Evolutionary conservation across 2,329 filamentous ascomycete species (phyloP), one percentile per base, ranked within the genome.

Genomic region (Nigrospora oryzae): DNA sequence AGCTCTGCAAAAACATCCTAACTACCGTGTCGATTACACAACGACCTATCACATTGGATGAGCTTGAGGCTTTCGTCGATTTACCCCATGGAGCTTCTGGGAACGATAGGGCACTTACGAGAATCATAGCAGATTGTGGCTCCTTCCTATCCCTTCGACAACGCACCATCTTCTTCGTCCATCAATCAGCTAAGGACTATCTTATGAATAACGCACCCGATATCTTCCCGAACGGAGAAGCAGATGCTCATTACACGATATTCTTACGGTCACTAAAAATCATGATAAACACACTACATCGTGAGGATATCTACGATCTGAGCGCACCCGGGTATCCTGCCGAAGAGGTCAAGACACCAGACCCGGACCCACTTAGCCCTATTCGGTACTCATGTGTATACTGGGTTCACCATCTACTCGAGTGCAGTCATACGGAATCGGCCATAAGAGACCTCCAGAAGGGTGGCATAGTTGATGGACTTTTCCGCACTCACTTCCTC

Each of bases 101-200:
- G 14, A 11, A 19, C 16, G 42, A 52, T 7, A 40, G 44, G 1
- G 4, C 23, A 6, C 14, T 65, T 5, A 14, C 40, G 30, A 45
- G 62, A 5, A 51, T 68, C 8, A 53, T 71, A 11, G 32, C 46
- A 2, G 14, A 45, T 4, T 72, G 64, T 47, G 63, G 65, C 15
- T 73, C 64, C 7, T 68, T 71, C 42, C 51, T 72, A 0, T 65
- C 56, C 2, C 13, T 66, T 32, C 54, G 53, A 34, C 41, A 63
- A 1, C 46, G 35, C 2, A 48, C 30, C 1, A 38, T 71, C 7
- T 62, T 55, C 38, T 62, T 69, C 47, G 57, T 71, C 1, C 66
- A 72, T 46, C 62, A 68, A 45, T 71, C 67, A 4, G 69, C 66
- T 0, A 68, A 69, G 48, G 68, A 72, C 15, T 68, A 58, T 48